Conservation (phyloP, 768 basidiomycete genomes). For the Chiua virens region DNA sequence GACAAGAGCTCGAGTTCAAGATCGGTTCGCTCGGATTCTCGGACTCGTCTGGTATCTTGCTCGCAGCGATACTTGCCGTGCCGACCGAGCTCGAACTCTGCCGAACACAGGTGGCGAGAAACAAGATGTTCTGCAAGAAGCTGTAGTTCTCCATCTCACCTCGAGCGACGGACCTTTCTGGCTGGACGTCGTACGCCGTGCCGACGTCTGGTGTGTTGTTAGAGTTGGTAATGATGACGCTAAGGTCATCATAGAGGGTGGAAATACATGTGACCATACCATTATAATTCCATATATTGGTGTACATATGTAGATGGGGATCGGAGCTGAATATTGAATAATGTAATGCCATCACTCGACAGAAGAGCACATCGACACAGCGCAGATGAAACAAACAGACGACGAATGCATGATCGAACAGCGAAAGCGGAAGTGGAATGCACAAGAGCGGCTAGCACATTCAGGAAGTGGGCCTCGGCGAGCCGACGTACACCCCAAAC, state of each 20-base stretch:
- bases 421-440: no score
- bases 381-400: neutral
- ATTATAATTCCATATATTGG: neutral
- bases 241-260: neutral
- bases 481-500: slow-evolving; percentile 58
- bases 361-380: no score
- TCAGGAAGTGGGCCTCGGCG: slow-evolving; percentile 6
- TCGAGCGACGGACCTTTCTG: no score
- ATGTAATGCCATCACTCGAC: neutral
- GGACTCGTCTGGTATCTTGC: slow-evolving; percentile 70
- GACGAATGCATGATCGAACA: no score
- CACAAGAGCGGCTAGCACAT: no score
- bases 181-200: no score
- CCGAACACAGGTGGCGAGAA: slow-evolving; percentile 64
- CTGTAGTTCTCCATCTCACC: slow-evolving; percentile 35
- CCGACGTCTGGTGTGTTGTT: neutral
- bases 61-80: slow-evolving; percentile 41
- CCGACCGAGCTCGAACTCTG: slow-evolving; percentile 72
- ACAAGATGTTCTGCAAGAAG: slow-evolving; percentile 68
- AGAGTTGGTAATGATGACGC: neutral
- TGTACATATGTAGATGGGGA: neutral
- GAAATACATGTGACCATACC: neutral
- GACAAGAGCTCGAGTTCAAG: slow-evolving; percentile 84
- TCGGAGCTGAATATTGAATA: neutral
- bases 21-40: slow-evolving; percentile 89